Conservation (phyloP, 1,139 yeast species). For the Sugiyamaella pinicola region DNA sequence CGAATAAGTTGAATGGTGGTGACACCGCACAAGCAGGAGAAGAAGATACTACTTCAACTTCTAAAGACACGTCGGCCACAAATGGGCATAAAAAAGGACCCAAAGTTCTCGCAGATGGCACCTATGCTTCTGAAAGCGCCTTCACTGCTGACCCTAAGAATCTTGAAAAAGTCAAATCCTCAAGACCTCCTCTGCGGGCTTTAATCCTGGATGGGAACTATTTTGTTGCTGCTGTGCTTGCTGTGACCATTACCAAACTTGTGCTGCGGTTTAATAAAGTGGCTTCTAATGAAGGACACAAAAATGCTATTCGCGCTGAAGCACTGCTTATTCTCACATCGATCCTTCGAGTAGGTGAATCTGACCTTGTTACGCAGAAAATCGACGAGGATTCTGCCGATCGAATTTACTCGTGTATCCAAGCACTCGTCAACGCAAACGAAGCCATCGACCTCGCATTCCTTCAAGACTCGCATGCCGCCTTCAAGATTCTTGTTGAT, state of each 20-base stretch:
- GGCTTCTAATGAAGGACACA: conserved; percentile 52
- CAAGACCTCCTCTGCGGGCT: conserved; percentile 74
- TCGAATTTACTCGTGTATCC: conserved; percentile 82
- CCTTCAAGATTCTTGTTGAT: conserved; percentile 66
- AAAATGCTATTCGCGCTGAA: conserved; percentile 91
- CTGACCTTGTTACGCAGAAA: conserved; percentile 61
- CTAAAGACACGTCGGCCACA: conserved; percentile 22
- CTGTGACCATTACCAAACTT: conserved; percentile 86
- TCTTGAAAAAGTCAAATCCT: conserved; percentile 41
- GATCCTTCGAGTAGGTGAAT: conserved; percentile 84
- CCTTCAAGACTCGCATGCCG: conserved; percentile 83
- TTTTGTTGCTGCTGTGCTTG: conserved; percentile 84
- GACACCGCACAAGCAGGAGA: conserved; percentile 43
- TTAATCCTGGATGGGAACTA: conserved; percentile 86
- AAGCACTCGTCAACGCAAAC: conserved; percentile 68
- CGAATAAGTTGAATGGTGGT: conserved; percentile 45
- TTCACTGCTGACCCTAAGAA: conserved; percentile 44
- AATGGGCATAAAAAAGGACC: conserved; percentile 58
- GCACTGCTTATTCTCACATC: conserved; percentile 92
- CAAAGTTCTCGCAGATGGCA: conserved; percentile 92
- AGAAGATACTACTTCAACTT: conserved; percentile 22
- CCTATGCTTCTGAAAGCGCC: conserved; percentile 96
- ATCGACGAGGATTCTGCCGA: conserved; percentile 96
- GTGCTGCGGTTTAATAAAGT: conserved; percentile 73
- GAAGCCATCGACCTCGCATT: conserved; percentile 67